Evolutionary conservation across 164 flowering plant genomes (phyloP).

Genomic region (Euptelea pleiosperma): DNA sequence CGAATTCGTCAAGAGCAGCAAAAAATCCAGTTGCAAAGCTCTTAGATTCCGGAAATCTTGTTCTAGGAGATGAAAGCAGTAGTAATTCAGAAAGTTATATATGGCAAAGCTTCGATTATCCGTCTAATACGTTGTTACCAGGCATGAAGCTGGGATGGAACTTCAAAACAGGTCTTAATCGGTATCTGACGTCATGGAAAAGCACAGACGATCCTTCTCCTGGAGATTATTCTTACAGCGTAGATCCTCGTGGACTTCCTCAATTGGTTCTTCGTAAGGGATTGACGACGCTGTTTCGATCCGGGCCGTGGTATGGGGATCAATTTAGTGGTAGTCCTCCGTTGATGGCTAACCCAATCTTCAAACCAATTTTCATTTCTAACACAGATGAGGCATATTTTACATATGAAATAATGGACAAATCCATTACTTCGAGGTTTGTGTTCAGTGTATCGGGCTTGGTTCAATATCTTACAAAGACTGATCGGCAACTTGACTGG

Average conservation of each 20-base stretch:
- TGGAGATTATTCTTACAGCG: slow-evolving; percentile 15
- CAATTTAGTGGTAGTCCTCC: neutral
- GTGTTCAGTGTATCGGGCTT: neutral
- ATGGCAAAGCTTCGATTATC: slow-evolving; percentile 50
- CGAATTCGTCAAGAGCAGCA: too few relatives aligned
- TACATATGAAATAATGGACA: neutral
- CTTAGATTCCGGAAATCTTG: slow-evolving; percentile 29
- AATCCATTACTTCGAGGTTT: neutral
- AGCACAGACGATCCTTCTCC: slow-evolving; percentile 30
- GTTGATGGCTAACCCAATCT: neutral
- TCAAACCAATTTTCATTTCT: neutral
- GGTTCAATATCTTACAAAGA: slow-evolving; percentile 5
- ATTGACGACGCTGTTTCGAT: neutral
- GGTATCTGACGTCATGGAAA: slow-evolving; percentile 35
- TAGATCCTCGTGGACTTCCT: slow-evolving; percentile 15
- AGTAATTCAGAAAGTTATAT: slow-evolving; percentile 3
- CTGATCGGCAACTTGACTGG: slow-evolving; percentile 11
- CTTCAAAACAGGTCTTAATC: slow-evolving; percentile 13
- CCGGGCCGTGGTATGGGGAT: slow-evolving; percentile 3
- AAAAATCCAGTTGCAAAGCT: slow-evolving; percentile 10
- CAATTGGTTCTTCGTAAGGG: neutral
- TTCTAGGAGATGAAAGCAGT: slow-evolving; percentile 11
- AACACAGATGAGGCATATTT: neutral
- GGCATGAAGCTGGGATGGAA: slow-evolving; percentile 34
- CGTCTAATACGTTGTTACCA: slow-evolving; percentile 25